A percentile compares a stretch with the other conserved stretches of the same genome.
phyloP scores from a whole-genome alignment of 805 yeast species.

The Tetrapisispora taiwanensis region DNA sequence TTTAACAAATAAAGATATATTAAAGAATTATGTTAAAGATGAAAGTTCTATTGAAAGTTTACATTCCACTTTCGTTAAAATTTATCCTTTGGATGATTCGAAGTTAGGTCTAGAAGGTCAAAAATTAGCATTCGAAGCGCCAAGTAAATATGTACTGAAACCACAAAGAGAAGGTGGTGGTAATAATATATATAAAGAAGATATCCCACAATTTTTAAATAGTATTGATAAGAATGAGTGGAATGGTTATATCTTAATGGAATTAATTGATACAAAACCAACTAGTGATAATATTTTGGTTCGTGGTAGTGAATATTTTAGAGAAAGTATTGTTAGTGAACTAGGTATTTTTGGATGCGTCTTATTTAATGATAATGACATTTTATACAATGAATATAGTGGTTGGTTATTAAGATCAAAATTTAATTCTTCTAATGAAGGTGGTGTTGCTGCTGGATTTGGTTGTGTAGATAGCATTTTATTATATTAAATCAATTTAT shows the following conservation, averaged over 20 bases:
- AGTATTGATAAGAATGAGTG: conserved; percentile 57
- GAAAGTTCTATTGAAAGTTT: conserved; percentile 27
- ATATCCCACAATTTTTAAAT: conserved; percentile 66
- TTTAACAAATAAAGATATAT: conserved; percentile 45
- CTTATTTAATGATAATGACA: conserved; percentile 57
- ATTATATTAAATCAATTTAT: conserved; percentile 24
- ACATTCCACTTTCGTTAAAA: conserved; percentile 61
- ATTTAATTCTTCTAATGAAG: conserved; percentile 80
- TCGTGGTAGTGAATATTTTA: conserved; percentile 49
- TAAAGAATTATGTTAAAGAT: conserved; percentile 37
- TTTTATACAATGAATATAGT: conserved; percentile 53
- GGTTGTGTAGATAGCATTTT: conserved; percentile 89
- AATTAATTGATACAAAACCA: conserved; percentile 67
- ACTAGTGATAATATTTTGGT: conserved; percentile 57
- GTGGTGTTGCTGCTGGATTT: conserved; percentile 98
- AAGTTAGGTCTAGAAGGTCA: conserved; percentile 53
- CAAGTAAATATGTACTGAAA: conserved; percentile 72
- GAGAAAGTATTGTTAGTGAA: conserved; percentile 80
- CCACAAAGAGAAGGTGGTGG: conserved; percentile 99
- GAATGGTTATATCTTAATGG: conserved; percentile 92
- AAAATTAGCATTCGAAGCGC: conserved; percentile 53
- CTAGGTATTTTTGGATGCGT: conserved; percentile 84
- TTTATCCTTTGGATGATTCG: conserved; percentile 75
- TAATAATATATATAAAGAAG: conserved; percentile 78
- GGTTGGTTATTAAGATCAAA: conserved; percentile 89